Base-by-base conservation (phyloP, 139 green algal species). In the Auxenochlorella protothecoides region DNA sequence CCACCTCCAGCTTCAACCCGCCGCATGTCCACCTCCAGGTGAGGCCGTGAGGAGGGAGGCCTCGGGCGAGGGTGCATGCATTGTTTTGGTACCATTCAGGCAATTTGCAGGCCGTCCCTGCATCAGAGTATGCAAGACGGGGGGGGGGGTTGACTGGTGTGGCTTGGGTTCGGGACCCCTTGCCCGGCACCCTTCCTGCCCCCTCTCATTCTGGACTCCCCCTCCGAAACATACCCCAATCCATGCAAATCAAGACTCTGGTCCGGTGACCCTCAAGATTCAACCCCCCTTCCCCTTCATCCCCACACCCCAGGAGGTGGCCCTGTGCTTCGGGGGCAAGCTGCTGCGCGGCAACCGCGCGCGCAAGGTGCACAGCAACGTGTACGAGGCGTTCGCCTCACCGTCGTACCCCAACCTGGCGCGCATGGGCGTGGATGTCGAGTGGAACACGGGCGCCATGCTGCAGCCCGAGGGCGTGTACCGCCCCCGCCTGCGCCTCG, bases 341-440 rank as follows among this genome's bases (percentile, higher is more conserved):
- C 88, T 97, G 3, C 84, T 97, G 85, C 80, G 92, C 2, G 92
- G 92, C 61, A 97, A 97, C 82, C 76, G 91, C 4, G 64, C 76
- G 4, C 84, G 86, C 15, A 93, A 93, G 74, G 76, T 83, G n/a
- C 79, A 92, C 79, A 85, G 79, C 16, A 78, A 56, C 27, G 68
- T 52, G 15, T 90, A 91, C 60, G 76, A 83, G 60, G 87, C 87
- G 6, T 92, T 92, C 76, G 80, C 86, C 68, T 88, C 75, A 3
- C 86, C 85, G 2, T 78, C 75, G 4, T 94, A 94, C 80, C 89
- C 88, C 0, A 65, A 80, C 66, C 84, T 97, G 52, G 92, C 92
- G 13, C 74, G 63, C 4, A 78, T 97, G 66, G 92, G 92, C n/a
- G 85, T 97, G 6, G 88, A 92, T 10, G 79, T 94, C 0, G 76